These are phyloP conservation scores for Pleurotus cornucopiae DNA, from an alignment of 768 basidiomycete genomes.

Conservation along the genomic window DNA sequence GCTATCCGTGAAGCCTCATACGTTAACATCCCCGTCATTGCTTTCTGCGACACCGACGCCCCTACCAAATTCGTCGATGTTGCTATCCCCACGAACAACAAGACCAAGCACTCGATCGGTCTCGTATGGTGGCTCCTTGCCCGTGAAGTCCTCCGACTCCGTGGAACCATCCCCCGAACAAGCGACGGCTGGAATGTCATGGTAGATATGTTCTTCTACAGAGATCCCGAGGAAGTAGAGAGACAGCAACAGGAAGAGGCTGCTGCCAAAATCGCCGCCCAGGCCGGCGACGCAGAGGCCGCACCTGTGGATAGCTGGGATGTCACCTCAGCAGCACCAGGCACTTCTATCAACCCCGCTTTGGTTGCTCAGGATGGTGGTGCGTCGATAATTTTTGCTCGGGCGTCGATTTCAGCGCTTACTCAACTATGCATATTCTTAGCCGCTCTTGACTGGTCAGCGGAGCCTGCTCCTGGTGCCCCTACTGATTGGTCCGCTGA, in stretches of 20 bases:
- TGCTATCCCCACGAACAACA: slow-evolving; percentile 99
- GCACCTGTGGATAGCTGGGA: slow-evolving; percentile 67
- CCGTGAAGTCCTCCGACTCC: slow-evolving; percentile 94
- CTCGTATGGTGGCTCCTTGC: slow-evolving; percentile 97
- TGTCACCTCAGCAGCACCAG: slow-evolving; percentile 59
- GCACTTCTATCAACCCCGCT: slow-evolving; percentile 74
- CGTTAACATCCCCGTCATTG: slow-evolving; percentile 99
- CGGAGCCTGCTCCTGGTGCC: slow-evolving; percentile 47
- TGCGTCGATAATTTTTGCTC: slow-evolving; percentile 16
- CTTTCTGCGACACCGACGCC: slow-evolving; percentile 97
- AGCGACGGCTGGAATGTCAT: slow-evolving; percentile 96
- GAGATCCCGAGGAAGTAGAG: slow-evolving; percentile 99
- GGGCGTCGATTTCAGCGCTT: not conserved
- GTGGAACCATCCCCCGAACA: slow-evolving; percentile 89
- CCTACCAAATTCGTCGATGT: slow-evolving; percentile 97
- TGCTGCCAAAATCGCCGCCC: slow-evolving; percentile 73
- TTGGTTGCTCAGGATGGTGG: slow-evolving; percentile 63
- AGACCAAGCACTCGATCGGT: slow-evolving; percentile 95
- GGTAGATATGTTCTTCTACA: slow-evolving; percentile 99
- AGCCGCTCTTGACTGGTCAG: slow-evolving; percentile 84
- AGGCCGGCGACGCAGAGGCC: slow-evolving; percentile 44
- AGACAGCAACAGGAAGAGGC: slow-evolving; percentile 95
- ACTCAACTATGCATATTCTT: slow-evolving; percentile 9
- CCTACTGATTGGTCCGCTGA: slow-evolving; percentile 88
- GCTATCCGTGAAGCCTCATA: slow-evolving; percentile 99